These are phyloP conservation scores for Alternaria novae-zelandiae DNA, from an alignment of 2,329 filamentous ascomycete species.

Conservation along the genomic window DNA sequence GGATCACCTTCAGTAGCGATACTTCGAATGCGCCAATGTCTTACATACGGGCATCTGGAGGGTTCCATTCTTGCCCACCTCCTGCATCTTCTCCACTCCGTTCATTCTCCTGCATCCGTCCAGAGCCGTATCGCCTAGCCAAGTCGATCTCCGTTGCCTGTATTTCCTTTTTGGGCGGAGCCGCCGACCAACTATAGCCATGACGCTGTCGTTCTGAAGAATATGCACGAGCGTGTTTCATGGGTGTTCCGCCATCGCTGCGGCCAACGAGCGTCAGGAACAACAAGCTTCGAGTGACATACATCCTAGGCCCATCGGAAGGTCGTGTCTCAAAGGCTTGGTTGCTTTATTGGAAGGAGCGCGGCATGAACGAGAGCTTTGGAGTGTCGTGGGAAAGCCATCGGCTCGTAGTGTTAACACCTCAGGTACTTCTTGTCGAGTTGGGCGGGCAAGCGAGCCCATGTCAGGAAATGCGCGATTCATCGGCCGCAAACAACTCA, in stretches of 20 bases:
- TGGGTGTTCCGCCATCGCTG: conserved; percentile 20
- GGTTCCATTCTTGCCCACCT: neutral
- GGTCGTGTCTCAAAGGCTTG: conserved; percentile 19
- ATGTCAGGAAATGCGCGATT: neutral
- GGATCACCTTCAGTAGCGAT: neutral
- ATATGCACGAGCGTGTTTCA: conserved; percentile 25
- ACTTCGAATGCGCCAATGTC: neutral
- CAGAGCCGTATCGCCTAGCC: conserved; percentile 9
- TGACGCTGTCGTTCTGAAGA: conserved; percentile 20
- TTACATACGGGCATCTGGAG: neutral
- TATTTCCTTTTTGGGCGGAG: conserved; percentile 10
- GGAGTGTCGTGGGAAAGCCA: neutral
- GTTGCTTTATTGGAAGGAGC: conserved; percentile 9
- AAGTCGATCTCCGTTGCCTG: conserved; percentile 3
- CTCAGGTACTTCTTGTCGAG: neutral
- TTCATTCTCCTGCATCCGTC: conserved; percentile 6
- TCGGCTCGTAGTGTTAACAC: neutral
- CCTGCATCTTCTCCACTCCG: conserved; percentile 5
- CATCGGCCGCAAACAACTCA: neutral
- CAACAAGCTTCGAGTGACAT: conserved; percentile 21
- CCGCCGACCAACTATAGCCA: conserved; percentile 15
- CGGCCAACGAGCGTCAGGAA: conserved; percentile 23
- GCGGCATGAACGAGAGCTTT: neutral
- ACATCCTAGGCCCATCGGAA: neutral
- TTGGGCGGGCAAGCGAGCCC: neutral